Percentiles rank a stretch among this genome's conserved stretches.
Evolutionary conservation across 2,329 filamentous ascomycete species (phyloP).

Genomic region (Teratosphaeria viscida): DNA sequence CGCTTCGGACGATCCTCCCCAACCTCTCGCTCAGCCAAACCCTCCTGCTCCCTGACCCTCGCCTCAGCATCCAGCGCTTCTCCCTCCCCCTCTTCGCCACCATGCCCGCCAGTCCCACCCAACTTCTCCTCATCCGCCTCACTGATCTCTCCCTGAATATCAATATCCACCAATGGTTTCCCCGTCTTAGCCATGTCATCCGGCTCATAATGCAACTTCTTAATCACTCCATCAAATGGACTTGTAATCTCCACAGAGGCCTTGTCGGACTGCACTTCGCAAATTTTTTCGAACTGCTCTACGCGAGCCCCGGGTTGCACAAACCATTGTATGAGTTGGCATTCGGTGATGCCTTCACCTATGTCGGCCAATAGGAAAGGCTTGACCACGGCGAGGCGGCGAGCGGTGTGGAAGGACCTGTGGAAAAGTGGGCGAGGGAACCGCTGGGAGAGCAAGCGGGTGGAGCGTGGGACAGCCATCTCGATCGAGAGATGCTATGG

Average conservation of each 20-base stretch:
- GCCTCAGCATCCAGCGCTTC: not conserved
- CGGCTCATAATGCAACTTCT: constrained; percentile 89
- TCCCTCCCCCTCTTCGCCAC: constrained; percentile 17
- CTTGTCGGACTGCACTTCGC: constrained; percentile 98
- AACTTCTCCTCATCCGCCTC: constrained; percentile 45
- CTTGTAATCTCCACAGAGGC: constrained; percentile 75
- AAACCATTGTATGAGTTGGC: constrained; percentile 99
- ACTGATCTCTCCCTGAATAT: constrained; percentile 69
- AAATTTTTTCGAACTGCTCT: constrained; percentile 95
- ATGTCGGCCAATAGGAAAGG: constrained; percentile 77
- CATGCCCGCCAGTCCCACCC: constrained; percentile 11
- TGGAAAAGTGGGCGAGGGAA: constrained; percentile 5
- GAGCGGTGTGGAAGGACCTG: constrained; percentile 20
- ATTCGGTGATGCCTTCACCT: constrained; percentile 92
- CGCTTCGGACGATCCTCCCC: constrained; percentile 1
- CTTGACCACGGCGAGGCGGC: constrained; percentile 47
- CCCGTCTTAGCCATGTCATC: constrained; percentile 96
- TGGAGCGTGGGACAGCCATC: not conserved
- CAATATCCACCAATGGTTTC: constrained; percentile 84
- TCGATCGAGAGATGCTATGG: not conserved
- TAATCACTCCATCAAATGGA: constrained; percentile 87
- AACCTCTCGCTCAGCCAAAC: constrained; percentile 7
- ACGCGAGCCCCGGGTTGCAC: constrained; percentile 90
- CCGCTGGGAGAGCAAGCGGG: not conserved
- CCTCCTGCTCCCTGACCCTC: constrained; percentile 8